These are phyloP conservation scores for Kandelia obovata DNA, from an alignment of 345 rosid genomes.

Conservation along the genomic window DNA sequence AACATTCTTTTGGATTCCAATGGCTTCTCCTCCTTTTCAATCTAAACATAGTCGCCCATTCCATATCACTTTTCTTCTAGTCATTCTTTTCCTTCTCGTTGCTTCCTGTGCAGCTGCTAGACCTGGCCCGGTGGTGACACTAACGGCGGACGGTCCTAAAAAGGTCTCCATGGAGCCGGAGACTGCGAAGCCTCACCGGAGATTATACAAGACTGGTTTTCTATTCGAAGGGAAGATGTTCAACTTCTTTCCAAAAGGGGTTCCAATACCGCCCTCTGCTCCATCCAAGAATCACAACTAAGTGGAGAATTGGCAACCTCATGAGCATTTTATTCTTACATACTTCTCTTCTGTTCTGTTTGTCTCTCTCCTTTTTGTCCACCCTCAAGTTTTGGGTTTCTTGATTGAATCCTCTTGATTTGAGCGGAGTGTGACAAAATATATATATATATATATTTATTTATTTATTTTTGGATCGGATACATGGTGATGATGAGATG, in stretches of 20 bases:
- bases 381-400: background rate
- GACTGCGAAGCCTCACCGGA: conserved; percentile 10
- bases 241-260: conserved; percentile 78
- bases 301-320: conserved; percentile 15
- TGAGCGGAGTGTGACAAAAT: background rate
- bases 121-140: conserved; percentile 20
- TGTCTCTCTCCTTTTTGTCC: background rate
- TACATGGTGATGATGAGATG: background rate
- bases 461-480: background rate
- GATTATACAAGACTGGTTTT: conserved; percentile 39
- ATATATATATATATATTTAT: too few relatives aligned
- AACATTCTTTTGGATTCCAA: background rate
- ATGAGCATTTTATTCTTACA: too few relatives aligned
- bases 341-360: too few relatives aligned
- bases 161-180: conserved; percentile 12
- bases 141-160: conserved; percentile 3
- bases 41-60: conserved; percentile 7
- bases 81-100: conserved; percentile 32
- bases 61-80: conserved; percentile 12
- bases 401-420: background rate
- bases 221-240: conserved; percentile 38
- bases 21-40: conserved; percentile 22
- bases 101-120: conserved; percentile 34
- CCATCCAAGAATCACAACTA: conserved; percentile 83
- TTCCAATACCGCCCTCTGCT: conserved; percentile 72